Base-by-base conservation (phyloP, 192 early-diverging fungal species). In the Coemansia sp. region DNA sequence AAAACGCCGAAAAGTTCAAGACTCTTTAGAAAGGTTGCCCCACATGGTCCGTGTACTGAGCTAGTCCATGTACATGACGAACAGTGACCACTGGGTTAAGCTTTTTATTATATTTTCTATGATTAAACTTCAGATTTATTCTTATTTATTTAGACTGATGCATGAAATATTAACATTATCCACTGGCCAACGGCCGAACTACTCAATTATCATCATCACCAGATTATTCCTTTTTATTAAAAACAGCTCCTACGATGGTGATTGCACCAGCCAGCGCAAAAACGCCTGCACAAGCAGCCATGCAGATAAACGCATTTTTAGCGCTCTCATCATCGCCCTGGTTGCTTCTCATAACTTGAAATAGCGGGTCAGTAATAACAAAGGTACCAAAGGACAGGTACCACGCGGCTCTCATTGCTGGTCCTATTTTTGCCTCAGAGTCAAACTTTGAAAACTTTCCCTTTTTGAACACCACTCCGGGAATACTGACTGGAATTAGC, bases 361-460 rank as follows among this genome's bases (percentile, higher is more conserved):
- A 57, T 8, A 57, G 2, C 55, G 55, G 55, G 55, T 57, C 55
- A 0, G 55, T 57, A 33, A 57, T 57, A 3, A 57, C 18, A 57
- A 57, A 57, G 9, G 55, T 57, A 8, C 55, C 55, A 28, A 57
- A 33, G 11, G 55, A 57, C 11, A 57, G 33, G 33, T 35, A 57
- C 55, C 55, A 57, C 8, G 55, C 55, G 8, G 11, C 12, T 9
- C 9, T 34, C 9, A 57, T 57, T 11, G 17, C 2, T 33, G 55
- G 32, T 4, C 32, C 32, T 8, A 48, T 48, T 15, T 57, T 34
- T 15, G 9, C 11, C 33, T 34, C 32, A 5, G 3, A 1, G 12
- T 57, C 12, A 8, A 57, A 18, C 33, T 15, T 57, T 1, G 28
- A 5, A 34, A 57, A 57, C 33, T 28, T 57, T 6, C 7, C 34